Base-by-base conservation (phyloP, 805 yeast genomes). In the Torulaspora gathmanii region DNA sequence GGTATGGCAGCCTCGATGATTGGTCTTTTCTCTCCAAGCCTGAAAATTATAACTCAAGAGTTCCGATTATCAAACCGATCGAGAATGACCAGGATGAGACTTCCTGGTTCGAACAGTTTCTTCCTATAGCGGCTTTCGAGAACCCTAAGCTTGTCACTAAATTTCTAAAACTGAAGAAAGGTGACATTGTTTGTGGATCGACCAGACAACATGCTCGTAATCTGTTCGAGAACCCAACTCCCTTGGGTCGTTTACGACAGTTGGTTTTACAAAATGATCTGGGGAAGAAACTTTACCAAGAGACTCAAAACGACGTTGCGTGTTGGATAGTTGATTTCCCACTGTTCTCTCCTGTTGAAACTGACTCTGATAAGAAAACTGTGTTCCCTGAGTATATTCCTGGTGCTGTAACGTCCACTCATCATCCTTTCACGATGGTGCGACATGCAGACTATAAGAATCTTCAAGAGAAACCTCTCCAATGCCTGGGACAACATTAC, bases 351-450 rank as follows among this genome's bases (percentile, higher is more conserved):
- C 99, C 99, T 0, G 59, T 67, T 4, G 90, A 83, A 51, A 38
- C 54, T 0, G 59, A 53, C 7, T 33, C 54, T 1, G 38, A 49
- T 1, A 55, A 46, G 5, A 59, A 53, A 9, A 44, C 41, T 2
- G 72, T 64, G 2, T 87, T 78, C 55, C 96, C 97, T 2, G 51
- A 39, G 1, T 91, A 88, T 60, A 75, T 79, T 56, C 61, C 51
- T 30, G 43, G 55, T 1, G 55, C 61, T 8, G 73, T 72, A 39
- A 79, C 75, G 31, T 78, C 98, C 0, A 90, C 97, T 0, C 99
- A 93, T 61, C 99, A 93, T 62, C 99, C 99, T 4, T 93, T 93
- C 68, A 93, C 99, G 0, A 93, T 93, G 98, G 85, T 83, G 1
- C 74, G 81, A 29, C 59, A 79, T 0, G 80, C 77, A 11, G 96